Conservation (phyloP, 352 stramenopile species). For the Phytophthora melonis region DNA sequence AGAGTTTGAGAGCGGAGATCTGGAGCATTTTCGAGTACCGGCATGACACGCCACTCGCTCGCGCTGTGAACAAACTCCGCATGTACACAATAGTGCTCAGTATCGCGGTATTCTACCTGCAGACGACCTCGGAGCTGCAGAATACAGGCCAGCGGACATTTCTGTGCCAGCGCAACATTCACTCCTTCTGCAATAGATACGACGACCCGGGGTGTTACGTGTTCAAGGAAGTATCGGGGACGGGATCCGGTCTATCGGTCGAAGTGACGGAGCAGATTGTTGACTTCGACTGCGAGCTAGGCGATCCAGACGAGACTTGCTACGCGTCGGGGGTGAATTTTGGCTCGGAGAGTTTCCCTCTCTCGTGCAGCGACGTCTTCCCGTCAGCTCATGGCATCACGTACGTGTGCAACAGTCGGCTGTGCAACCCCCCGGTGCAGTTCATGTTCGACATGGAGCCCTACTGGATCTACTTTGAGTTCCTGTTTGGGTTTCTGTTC, state of each 20-base stretch:
- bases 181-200: conserved; percentile 46
- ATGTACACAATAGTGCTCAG: conserved; percentile 50
- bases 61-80: conserved; percentile 41
- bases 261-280: conserved; percentile 29
- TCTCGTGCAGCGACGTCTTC: conserved; percentile 40
- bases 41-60: conserved; percentile 34
- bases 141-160: conserved; percentile 47
- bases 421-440: conserved; percentile 49
- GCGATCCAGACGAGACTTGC: conserved; percentile 25
- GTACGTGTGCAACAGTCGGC: conserved; percentile 52
- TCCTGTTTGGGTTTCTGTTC: conserved; percentile 52
- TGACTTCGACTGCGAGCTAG: conserved; percentile 40
- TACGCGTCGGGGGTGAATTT: conserved; percentile 46
- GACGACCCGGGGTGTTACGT: conserved; percentile 51
- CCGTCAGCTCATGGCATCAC: conserved; percentile 12
- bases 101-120: conserved; percentile 61
- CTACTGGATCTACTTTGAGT: conserved; percentile 62
- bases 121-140: conserved; percentile 63
- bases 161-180: conserved; percentile 52
- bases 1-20: conserved; percentile 42
- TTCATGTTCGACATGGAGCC: conserved; percentile 62
- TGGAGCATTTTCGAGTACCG: conserved; percentile 65
- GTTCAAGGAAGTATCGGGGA: conserved; percentile 18
- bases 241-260: conserved; percentile 16
- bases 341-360: conserved; percentile 37